Conservation (phyloP, 139 green algal genomes). For the Zygnema cylindricum region DNA sequence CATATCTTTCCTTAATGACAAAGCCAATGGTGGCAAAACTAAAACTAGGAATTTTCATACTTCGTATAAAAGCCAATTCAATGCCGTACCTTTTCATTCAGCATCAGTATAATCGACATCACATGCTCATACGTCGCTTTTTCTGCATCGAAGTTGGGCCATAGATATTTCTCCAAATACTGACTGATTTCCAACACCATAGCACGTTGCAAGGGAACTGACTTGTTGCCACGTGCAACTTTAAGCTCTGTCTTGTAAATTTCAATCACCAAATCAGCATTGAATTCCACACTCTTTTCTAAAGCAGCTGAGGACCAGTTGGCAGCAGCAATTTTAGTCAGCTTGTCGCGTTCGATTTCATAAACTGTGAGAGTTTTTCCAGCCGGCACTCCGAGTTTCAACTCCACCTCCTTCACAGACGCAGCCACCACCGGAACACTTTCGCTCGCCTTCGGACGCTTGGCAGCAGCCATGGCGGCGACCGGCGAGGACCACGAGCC, state of each 20-base stretch:
- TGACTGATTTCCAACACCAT: constrained; percentile 86
- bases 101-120: constrained; percentile 87
- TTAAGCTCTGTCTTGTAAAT: constrained; percentile 54
- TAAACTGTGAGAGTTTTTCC: constrained; percentile 23
- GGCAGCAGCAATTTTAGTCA: constrained; percentile 24
- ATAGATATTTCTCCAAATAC: constrained; percentile 96
- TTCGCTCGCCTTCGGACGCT: no score
- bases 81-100: constrained; percentile 89
- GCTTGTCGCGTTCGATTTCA: constrained; percentile 11
- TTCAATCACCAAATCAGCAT: constrained; percentile 42
- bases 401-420: not conserved
- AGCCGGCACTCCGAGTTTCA: constrained; percentile 10
- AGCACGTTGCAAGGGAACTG: constrained; percentile 54
- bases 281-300: constrained; percentile 12
- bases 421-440: not conserved
- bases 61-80: no score
- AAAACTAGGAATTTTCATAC: no score
- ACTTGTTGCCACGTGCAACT: constrained; percentile 28
- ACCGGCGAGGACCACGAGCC: no score
- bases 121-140: constrained; percentile 72
- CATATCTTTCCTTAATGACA: no score
- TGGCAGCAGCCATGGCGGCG: no score
- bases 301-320: constrained; percentile 30
- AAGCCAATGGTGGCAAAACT: no score
- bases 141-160: constrained; percentile 81